Conservation (phyloP, 2,329 filamentous ascomycete species). For the Beauveria scarabaeidicola region DNA sequence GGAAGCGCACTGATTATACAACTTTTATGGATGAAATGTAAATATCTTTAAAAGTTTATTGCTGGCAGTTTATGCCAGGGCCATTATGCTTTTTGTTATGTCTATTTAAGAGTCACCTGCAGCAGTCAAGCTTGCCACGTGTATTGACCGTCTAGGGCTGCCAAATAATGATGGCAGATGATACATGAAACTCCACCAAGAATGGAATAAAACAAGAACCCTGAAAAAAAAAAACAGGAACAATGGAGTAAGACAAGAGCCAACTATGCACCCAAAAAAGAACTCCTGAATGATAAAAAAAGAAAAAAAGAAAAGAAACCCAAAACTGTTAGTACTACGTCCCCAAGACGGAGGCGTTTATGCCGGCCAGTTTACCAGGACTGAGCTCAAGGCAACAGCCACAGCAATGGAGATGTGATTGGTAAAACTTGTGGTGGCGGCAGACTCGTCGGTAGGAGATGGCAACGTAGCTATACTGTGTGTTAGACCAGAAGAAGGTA, state of each 20-base stretch:
- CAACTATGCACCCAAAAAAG: not conserved
- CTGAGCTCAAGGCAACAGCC: constrained; percentile 1
- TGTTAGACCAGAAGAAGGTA: constrained; percentile 8
- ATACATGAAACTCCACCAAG: not conserved
- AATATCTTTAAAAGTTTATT: not conserved
- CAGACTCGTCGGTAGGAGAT: constrained; percentile 3
- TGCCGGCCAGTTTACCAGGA: constrained; percentile 1
- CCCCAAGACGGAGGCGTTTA: not conserved
- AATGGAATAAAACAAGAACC: not conserved
- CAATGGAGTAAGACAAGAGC: not conserved
- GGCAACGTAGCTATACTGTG: constrained; percentile 9
- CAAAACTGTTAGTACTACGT: not conserved
- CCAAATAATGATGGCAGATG: not conserved
- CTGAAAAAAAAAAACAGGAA: too few relatives aligned
- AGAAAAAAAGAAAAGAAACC: constrained; percentile 12
- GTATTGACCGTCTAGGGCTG: not conserved
- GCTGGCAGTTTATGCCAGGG: not conserved
- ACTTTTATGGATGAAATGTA: not conserved
- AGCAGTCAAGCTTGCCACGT: not conserved
- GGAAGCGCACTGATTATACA: not conserved
- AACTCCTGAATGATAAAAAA: constrained; percentile 9
- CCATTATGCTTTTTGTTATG: not conserved
- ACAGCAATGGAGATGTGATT: constrained; percentile 2
- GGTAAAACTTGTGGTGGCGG: not conserved
- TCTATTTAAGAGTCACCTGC: constrained; percentile 10